Base-by-base conservation (phyloP, 495 filamentous ascomycete genomes). In the Podospora fimiseda region DNA sequence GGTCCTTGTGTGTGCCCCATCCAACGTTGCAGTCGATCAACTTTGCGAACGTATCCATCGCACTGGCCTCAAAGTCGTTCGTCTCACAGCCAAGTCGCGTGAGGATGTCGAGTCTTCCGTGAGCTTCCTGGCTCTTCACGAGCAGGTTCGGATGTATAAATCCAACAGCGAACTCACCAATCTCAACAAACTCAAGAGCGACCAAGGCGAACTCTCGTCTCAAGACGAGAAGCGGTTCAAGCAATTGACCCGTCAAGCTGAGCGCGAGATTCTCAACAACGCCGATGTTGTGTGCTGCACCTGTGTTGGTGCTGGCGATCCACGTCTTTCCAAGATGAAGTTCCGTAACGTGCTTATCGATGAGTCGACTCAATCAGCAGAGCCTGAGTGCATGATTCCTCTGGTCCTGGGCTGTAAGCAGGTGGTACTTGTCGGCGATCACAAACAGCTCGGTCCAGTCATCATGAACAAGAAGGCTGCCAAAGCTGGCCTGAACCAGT, bases 381-480 rank as follows among this genome's bases (percentile, higher is more conserved):
- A 99, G 67, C 93, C 93, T 1, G 93, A 99, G 67, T 97, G 94
- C 70, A 96, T 97, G 92, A 99, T 99, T 62, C 93, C 93, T 18
- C 74, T 99, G 40, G 93, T 99, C 40, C 77, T 99, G 6, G 94
- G 93, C 24, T 97, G 93, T 76, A 99, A 97, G 75, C 93, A 99
- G 65, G 90, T 95, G 24, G 93, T 99, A 2, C 81, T 99, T 16
- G 93, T 99, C 44, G 93, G 93, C 53, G 93, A 99, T 71, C 94
- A 99, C 70, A 94, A 96, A 68, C 93, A 99, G 69, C 84, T 99
- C 52, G 93, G 93, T 0, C 93, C 93, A 8, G 93, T 99, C 60
- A 96, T 99, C 68, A 99, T 99, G 94, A 97, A 97, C 78, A 99
- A 99, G 80, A 97, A 96, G 70, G 93, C 93, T 2, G 93, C 93